These are phyloP conservation scores for Corymbia calophylla DNA, from an alignment of 441 rosid genomes.

Conservation along the genomic window DNA sequence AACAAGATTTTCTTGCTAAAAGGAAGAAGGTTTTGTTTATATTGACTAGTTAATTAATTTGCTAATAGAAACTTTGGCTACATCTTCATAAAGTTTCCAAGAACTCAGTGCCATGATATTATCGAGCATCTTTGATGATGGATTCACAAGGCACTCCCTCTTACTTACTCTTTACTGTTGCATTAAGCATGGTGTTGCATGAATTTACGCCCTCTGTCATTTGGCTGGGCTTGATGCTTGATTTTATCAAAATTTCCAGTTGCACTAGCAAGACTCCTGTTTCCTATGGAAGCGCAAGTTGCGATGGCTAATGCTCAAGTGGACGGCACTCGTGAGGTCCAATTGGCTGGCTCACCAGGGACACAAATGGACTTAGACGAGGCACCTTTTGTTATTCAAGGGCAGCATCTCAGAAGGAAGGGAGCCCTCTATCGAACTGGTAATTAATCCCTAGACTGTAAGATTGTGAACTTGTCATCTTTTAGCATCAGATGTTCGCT, in stretches of 20 bases:
- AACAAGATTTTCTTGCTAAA: not conserved
- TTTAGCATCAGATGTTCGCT: not conserved
- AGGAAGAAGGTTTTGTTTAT: not conserved
- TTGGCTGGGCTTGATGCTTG: not conserved
- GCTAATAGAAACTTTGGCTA: not conserved
- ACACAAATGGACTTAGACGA: conserved; percentile 50
- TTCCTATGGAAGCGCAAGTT: conserved; percentile 81
- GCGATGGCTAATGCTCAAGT: conserved; percentile 55
- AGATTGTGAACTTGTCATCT: not conserved
- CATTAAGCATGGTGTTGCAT: not conserved
- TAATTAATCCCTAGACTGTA: conserved; percentile 7
- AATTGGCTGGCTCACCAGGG: conserved; percentile 26
- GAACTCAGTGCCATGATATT: not conserved
- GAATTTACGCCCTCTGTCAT: not conserved
- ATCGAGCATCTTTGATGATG: not conserved
- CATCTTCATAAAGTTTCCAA: not conserved
- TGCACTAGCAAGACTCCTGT: conserved; percentile 68
- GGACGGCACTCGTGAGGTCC: conserved; percentile 59
- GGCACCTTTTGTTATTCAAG: conserved; percentile 48
- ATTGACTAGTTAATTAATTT: not conserved
- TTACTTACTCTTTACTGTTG: not conserved
- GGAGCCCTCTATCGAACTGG: conserved; percentile 64
- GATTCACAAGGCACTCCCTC: not conserved
- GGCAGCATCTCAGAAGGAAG: conserved; percentile 57
- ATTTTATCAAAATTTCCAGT: conserved; percentile 28